A percentile compares a stretch with the other conserved stretches of the same genome.
These are phyloP conservation scores for Entoloma clypeatum DNA, from an alignment of 1,284 basidiomycete species.

Conservation along the genomic window DNA sequence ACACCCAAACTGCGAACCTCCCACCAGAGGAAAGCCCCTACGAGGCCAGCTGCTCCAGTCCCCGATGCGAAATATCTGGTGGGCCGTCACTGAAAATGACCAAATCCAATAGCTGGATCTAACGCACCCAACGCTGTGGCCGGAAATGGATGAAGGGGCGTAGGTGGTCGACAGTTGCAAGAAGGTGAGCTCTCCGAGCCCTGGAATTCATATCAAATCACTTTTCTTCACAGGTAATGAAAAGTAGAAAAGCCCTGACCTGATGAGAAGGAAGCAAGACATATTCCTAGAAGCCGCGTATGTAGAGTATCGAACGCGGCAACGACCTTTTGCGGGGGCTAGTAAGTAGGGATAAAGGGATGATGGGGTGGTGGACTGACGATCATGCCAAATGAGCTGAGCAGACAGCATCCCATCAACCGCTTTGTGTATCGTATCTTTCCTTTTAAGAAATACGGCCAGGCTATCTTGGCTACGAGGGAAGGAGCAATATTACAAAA, in stretches of 20 bases:
- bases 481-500: conserved; percentile 89
- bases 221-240: conserved; percentile 1
- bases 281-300: conserved; percentile 82
- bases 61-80: conserved; percentile 82
- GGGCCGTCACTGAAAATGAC: not conserved
- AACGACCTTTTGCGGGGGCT: conserved; percentile 60
- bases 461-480: conserved; percentile 82
- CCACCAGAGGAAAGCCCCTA: conserved; percentile 96
- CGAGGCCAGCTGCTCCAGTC: conserved; percentile 91
- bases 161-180: conserved; percentile 90
- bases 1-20: conserved; percentile 85
- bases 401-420: conserved; percentile 68
- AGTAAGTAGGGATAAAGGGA: conserved; percentile 16
- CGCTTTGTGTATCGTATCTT: conserved; percentile 75
- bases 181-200: conserved; percentile 92
- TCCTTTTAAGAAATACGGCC: conserved; percentile 89
- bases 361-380: conserved; percentile 36
- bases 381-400: conserved; percentile 80
- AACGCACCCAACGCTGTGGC: conserved; percentile 65
- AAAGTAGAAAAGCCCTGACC: conserved; percentile 39
- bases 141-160: conserved; percentile 62
- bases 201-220: conserved; percentile 40
- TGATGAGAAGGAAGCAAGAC: conserved; percentile 86
- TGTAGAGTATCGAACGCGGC: conserved; percentile 68
- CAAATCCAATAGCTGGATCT: not conserved